A percentile compares a stretch with the other conserved stretches of the same genome.
These are phyloP conservation scores for Syzygium jambos DNA, from an alignment of 345 rosid species.

Conservation along the genomic window DNA sequence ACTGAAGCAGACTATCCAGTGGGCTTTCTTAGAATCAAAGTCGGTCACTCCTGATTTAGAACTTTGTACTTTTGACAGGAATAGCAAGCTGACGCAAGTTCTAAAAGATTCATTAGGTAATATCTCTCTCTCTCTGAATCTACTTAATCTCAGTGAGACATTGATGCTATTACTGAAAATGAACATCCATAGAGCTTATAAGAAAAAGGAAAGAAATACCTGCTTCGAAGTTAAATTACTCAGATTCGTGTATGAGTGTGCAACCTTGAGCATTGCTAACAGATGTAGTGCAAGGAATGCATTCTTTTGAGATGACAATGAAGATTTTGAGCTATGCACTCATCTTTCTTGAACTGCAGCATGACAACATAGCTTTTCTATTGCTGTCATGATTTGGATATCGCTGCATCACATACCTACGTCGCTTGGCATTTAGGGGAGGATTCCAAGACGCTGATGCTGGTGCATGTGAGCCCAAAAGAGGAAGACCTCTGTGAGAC, in stretches of 20 bases:
- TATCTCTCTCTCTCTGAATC: not conserved
- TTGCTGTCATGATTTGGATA: not conserved
- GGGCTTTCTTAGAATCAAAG: not conserved
- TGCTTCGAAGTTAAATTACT: not conserved
- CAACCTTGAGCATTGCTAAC: not conserved
- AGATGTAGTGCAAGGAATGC: not conserved
- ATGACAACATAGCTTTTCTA: not conserved
- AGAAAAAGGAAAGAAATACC: not conserved
- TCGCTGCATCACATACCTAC: not conserved
- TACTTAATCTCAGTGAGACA: not conserved
- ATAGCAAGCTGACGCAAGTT: conserved; percentile 80
- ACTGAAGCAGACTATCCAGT: not conserved
- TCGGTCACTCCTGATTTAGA: not conserved
- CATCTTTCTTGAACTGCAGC: not conserved
- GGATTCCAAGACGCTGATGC: conserved; percentile 80
- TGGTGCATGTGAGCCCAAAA: conserved; percentile 72
- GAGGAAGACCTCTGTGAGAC: conserved; percentile 85
- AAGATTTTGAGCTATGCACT: not conserved
- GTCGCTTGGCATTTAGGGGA: conserved; percentile 28
- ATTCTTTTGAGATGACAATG: not conserved
- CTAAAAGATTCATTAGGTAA: conserved; percentile 83
- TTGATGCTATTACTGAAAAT: not conserved
- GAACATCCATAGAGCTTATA: not conserved
- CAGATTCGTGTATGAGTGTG: not conserved
- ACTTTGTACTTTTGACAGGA: conserved; percentile 38